phyloP scores from a whole-genome alignment of 768 basidiomycete genomes.

The Calvatia gigantea region DNA sequence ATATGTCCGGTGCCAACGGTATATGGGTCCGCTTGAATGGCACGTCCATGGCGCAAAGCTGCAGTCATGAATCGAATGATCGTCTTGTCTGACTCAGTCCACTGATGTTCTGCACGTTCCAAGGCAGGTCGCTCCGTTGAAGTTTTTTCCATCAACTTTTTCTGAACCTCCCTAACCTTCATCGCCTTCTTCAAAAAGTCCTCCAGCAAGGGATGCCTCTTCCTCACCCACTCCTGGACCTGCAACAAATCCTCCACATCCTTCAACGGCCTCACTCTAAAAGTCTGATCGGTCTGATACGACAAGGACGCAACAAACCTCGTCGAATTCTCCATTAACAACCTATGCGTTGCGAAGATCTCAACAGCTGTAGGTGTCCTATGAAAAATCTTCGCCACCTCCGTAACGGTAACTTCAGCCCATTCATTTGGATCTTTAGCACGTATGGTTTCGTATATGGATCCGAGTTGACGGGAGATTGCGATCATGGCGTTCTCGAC shows the following conservation, averaged over 20 bases:
- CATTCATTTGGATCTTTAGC: constrained; percentile 48
- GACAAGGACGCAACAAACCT: constrained; percentile 50
- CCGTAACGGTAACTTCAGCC: constrained; percentile 47
- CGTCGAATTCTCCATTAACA: constrained; percentile 50
- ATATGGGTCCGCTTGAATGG: constrained; percentile 64
- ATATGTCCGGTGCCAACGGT: constrained; percentile 47
- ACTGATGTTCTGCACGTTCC: constrained; percentile 28
- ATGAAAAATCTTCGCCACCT: constrained; percentile 47
- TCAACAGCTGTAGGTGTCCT: constrained; percentile 28
- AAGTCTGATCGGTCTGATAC: constrained; percentile 47
- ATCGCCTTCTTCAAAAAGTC: constrained; percentile 51
- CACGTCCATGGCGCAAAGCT: constrained; percentile 44
- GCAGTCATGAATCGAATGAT: constrained; percentile 60
- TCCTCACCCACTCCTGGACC: constrained; percentile 47
- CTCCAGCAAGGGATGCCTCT: constrained; percentile 34
- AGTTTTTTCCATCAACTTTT: constrained; percentile 26
- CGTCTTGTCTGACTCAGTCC: constrained; percentile 48
- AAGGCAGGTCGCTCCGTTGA: constrained; percentile 21
- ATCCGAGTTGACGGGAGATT: constrained; percentile 20
- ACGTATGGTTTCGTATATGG: constrained; percentile 45
- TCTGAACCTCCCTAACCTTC: constrained; percentile 29
- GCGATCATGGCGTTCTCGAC: constrained; percentile 36
- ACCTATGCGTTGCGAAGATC: constrained; percentile 57
- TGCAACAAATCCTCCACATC: constrained; percentile 49
- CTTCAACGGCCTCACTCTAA: constrained; percentile 59